Conservation (phyloP, 2,329 filamentous ascomycete genomes). For the Botrytis galanthina region DNA sequence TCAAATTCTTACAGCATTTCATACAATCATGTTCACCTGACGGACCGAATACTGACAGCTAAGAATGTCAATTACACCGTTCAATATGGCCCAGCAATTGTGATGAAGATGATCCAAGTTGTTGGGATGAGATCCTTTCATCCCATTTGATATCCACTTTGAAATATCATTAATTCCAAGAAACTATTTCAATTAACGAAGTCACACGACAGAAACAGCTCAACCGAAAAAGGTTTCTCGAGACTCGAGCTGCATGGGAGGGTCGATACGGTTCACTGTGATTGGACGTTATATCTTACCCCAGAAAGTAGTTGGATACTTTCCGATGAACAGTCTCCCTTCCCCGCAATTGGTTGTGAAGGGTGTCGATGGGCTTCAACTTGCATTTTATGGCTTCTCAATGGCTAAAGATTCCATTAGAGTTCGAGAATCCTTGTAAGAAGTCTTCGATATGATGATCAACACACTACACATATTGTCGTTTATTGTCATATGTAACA, state of each 20-base stretch:
- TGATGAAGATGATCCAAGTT: constrained; percentile 13
- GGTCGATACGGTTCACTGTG: neutral
- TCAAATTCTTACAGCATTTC: neutral
- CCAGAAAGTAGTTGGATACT: neutral
- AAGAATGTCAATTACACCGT: neutral
- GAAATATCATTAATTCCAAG: neutral
- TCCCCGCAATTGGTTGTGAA: constrained; percentile 11
- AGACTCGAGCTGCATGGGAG: constrained; percentile 9
- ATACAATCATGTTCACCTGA: constrained; percentile 7
- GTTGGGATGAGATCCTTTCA: constrained; percentile 15
- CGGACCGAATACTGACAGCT: constrained; percentile 8
- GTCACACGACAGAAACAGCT: constrained; percentile 7
- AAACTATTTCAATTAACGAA: constrained; percentile 1
- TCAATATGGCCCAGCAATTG: neutral
- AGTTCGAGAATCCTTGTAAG: neutral
- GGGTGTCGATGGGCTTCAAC: neutral
- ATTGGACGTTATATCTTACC: neutral
- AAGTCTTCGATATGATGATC: neutral
- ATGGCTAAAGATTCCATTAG: neutral
- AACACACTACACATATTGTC: neutral
- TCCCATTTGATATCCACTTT: neutral
- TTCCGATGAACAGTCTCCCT: neutral
- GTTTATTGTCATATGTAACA: neutral
- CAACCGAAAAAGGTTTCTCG: neutral
- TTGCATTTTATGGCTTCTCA: neutral